Evolutionary conservation across 169 alveolate species (phyloP), one percentile per base, ranked within the genome.

Genomic region (Plasmodium falciparum): DNA sequence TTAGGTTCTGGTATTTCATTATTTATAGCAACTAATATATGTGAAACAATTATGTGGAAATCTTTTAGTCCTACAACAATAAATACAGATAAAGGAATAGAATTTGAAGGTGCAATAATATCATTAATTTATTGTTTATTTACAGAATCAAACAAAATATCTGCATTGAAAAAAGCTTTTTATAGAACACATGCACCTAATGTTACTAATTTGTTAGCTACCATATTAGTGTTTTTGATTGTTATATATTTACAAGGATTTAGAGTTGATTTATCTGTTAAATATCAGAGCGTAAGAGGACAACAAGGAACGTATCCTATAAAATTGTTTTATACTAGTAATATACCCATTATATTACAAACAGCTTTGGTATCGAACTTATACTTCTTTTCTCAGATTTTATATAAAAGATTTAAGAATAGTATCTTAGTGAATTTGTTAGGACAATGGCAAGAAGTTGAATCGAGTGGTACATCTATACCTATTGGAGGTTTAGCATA

Each of bases 401-500:
- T 99, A 49, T 98, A 98, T 96, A 96, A 98, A 93, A 98, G 99
- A 71, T 99, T 97, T 97, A 97, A 97, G 88, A 95, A 97, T 74
- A 98, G 99, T 95, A 95, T 98, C 95, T 73, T 98, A 67, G 99
- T 98, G 20, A 95, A 95, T 66, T 93, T 97, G 67, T 93, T 98
- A 49, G 99, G 99, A 0, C 99, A 98, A 88, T 98, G 99, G 99
- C 98, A 96, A 89, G 98, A 96, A 54, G 86, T 97, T 47, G 99
- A 98, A 85, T 95, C 93, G 43, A 97, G 98, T 22, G 99, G 99
- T 3, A 97, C 98, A 63, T 96, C 99, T 17, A 97, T 99, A 71
- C 99, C 99, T 0, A 98, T 98, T 33, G 99, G 99, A 17, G 99
- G 99, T 73, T 95, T 99, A 70, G 99, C 99, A 13, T 99, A 99